Base-by-base conservation (phyloP, 2,329 filamentous ascomycete genomes). In the Talaromyces marneffei region DNA sequence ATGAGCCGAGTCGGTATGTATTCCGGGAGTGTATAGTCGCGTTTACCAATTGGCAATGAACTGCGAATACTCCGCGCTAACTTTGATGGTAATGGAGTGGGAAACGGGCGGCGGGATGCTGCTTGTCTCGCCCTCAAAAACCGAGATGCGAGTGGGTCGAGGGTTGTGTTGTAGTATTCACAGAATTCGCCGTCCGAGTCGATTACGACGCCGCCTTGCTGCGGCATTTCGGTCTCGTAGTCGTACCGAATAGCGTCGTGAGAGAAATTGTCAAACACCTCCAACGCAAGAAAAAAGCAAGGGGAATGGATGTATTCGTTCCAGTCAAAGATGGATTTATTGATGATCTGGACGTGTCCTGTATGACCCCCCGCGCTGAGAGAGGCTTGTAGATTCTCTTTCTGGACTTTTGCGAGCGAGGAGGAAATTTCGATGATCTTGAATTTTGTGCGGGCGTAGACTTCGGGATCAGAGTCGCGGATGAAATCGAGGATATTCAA, bases 201-300 rank as follows among this genome's bases (percentile, higher is more conserved):
- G 70, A 99, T 88, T 40, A 99, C 82, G 14, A 97, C 92, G 64
- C 87, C 87, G 55, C 91, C 92, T 78, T 99, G 95, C 59, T 96
- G 83, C 0, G 93, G 90, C 66, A 88, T 80, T 72, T 91, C 90
- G 10, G 92, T 95, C 63, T 82, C 77, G 10, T 88, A 82, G 76
- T 97, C 89, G 78, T 97, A 99, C 65, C 95, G 92, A 64, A 99
- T 86, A 62, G 88, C 85, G 78, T 99, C 94, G 79, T 99, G 95
- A 37, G 91, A 87, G 73, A 99, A 97, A 78, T 99, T 99, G 80
- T 99, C 94, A 71, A 97, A 96, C 66, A 99, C 94, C 77, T 99
- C 94, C 77, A 99, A 89, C 48, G 93, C 94, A 44, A 99, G 85
- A 81, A 99, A 97, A 82, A 96, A 99, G 79, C 94, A 97, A 0